Conservation (phyloP, 2,329 filamentous ascomycete species). For the Colletotrichum sp. region DNA sequence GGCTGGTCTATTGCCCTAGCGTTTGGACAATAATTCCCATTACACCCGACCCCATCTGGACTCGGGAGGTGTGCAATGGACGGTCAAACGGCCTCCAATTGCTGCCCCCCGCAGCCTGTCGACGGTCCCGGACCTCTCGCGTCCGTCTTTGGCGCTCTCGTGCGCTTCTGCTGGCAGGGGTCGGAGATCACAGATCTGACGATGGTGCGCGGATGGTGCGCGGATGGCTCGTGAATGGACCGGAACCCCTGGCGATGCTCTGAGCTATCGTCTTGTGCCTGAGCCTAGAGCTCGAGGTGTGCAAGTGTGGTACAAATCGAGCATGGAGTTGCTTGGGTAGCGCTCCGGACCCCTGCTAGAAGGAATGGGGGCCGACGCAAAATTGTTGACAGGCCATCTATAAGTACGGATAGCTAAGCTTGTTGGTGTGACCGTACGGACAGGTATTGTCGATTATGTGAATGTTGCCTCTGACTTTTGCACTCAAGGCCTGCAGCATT, state of each 20-base stretch:
- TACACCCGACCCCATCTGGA: background rate
- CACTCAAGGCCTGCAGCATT: background rate
- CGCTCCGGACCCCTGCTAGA: background rate
- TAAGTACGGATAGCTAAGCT: background rate
- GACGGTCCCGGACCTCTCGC: background rate
- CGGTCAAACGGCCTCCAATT: background rate
- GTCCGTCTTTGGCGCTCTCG: background rate
- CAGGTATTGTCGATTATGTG: background rate
- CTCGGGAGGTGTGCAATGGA: background rate
- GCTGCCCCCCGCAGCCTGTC: background rate
- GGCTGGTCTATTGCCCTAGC: background rate
- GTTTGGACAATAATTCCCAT: background rate
- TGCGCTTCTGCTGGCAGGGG: background rate
- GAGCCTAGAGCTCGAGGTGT: background rate
- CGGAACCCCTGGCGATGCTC: background rate
- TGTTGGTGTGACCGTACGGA: background rate
- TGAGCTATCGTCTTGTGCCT: background rate
- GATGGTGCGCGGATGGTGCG: background rate
- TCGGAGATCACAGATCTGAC: constrained; percentile 3
- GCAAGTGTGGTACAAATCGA: background rate
- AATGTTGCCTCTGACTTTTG: background rate
- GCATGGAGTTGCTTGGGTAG: background rate
- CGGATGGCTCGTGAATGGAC: background rate
- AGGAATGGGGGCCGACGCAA: background rate
- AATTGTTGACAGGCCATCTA: background rate